Base-by-base conservation (phyloP, 805 yeast genomes). In the Lipomyces spencermartinsiae region DNA sequence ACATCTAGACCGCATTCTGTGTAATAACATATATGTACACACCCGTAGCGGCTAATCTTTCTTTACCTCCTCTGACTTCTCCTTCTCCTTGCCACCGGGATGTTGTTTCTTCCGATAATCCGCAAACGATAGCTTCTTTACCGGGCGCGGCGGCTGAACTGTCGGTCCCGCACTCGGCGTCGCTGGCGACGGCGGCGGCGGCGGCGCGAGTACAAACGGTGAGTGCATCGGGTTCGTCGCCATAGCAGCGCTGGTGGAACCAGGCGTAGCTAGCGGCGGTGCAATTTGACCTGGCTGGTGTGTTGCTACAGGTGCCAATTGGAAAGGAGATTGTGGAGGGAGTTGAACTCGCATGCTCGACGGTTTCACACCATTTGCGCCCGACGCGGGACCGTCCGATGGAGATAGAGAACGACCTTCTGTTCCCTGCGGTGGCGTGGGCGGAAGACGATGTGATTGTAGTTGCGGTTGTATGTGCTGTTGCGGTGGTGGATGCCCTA, bases 71-170 rank as follows among this genome's bases (percentile, higher is more conserved):
- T 43, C 49, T 4, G 49, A 16, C 49, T 43, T 12, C 43, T 43
- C 61, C 16, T 43, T 51, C 61, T 33, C 61, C 39, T 53, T 55
- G 34, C 63, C 65, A 16, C 33, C 35, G 19, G 74, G 71, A 16
- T 61, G 63, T 49, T 69, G 74, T 62, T 73, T 73, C 61, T 73
- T 71, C 49, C 62, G 62, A 59, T 73, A 73, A 56, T 73, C 75
- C 16, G 75, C 75, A 65, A 73, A 71, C 35, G 75, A 73, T 57
- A 73, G 61, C 62, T 73, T 73, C 64, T 73, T 73, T 34, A 70
- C 72, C 25, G 75, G 75, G 16, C 63, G 60, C 2, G 73, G 68
- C 1, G 73, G 73, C 37, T 56, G 66, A 2, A 62, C 63, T 7
- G 62, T 33, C 34, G 63, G 43, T 10, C 61, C 65, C 9, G 34